Percentiles rank a stretch among this genome's conserved stretches.
Conservation (phyloP, 345 rosid genomes). For the Linum lewisii region DNA sequence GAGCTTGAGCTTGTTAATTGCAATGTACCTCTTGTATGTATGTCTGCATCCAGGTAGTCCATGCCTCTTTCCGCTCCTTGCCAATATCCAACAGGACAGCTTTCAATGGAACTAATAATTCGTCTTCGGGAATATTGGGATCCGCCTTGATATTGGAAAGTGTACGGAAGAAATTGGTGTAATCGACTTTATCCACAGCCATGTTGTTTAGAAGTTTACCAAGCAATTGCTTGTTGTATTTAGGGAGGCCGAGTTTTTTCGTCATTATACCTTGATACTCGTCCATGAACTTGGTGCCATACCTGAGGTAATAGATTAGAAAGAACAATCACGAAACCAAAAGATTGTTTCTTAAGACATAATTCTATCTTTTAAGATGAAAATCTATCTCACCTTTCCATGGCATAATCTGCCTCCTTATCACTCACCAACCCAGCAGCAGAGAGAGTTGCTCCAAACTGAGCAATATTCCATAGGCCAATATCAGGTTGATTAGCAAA, state of each 20-base stretch:
- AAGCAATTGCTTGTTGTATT: slow-evolving; percentile 81
- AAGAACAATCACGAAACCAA: neutral
- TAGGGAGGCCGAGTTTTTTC: slow-evolving; percentile 79
- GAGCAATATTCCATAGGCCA: slow-evolving; percentile 88
- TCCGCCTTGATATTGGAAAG: slow-evolving; percentile 76
- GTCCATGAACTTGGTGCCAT: slow-evolving; percentile 90
- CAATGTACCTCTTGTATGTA: slow-evolving; percentile 82
- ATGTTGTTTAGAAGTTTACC: slow-evolving; percentile 75
- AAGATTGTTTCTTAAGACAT: neutral
- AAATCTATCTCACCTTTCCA: slow-evolving; percentile 59
- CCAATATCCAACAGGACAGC: slow-evolving; percentile 90
- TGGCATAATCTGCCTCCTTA: slow-evolving; percentile 75
- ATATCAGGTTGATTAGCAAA: slow-evolving; percentile 97
- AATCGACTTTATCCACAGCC: slow-evolving; percentile 98
- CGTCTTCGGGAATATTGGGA: slow-evolving; percentile 45
- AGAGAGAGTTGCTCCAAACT: slow-evolving; percentile 56
- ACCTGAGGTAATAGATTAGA: slow-evolving; percentile 35
- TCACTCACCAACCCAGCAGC: slow-evolving; percentile 68
- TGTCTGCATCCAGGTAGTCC: slow-evolving; percentile 77
- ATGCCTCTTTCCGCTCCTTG: slow-evolving; percentile 88
- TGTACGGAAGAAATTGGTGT: slow-evolving; percentile 81
- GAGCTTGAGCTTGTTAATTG: no score
- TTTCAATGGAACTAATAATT: slow-evolving; percentile 66
- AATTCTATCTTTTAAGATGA: neutral
- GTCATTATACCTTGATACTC: slow-evolving; percentile 91